Evolutionary conservation across 1,284 basidiomycete species (phyloP).

Genomic region (Cutaneotrichosporon sp.): DNA sequence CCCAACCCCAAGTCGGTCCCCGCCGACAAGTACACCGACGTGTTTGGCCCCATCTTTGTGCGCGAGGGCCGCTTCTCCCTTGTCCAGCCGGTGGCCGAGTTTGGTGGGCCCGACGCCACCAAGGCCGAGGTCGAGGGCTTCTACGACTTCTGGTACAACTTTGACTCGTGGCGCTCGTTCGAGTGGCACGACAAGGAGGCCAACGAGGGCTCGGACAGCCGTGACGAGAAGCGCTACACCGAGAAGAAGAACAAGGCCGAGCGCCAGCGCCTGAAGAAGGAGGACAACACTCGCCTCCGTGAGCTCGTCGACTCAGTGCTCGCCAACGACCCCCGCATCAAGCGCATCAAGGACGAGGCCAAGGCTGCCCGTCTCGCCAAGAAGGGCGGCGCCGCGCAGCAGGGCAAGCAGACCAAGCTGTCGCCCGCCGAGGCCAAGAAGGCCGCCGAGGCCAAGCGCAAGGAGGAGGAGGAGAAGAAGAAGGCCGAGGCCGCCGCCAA

Average conservation of each 20-base stretch:
- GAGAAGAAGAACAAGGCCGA: slow-evolving; percentile 99
- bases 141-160: slow-evolving; percentile 99
- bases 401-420: slow-evolving; percentile 59
- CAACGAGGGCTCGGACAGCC: slow-evolving; percentile 96
- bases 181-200: slow-evolving; percentile 99
- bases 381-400: slow-evolving; percentile 56
- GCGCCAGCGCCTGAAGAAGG: slow-evolving; percentile 94
- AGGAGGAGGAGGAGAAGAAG: slow-evolving; percentile 77
- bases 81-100: slow-evolving; percentile 77
- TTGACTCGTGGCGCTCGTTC: slow-evolving; percentile 97
- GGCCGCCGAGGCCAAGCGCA: slow-evolving; percentile 70
- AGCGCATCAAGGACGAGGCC: slow-evolving; percentile 94
- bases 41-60: slow-evolving; percentile 78
- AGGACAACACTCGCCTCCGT: slow-evolving; percentile 90
- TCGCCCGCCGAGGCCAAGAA: slow-evolving; percentile 71
- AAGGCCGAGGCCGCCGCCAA: slow-evolving; percentile 63
- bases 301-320: slow-evolving; percentile 85
- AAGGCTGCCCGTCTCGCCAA: slow-evolving; percentile 90
- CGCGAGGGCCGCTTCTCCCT: slow-evolving; percentile 91
- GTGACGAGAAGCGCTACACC: slow-evolving; percentile 97
- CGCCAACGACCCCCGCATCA: slow-evolving; percentile 89
- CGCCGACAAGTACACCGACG: slow-evolving; percentile 60
- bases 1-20: slow-evolving; percentile 64
- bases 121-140: slow-evolving; percentile 88
- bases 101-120: slow-evolving; percentile 71